These are phyloP conservation scores for Fusarium palustre DNA, from an alignment of 2,329 filamentous ascomycete genomes.

Conservation along the genomic window DNA sequence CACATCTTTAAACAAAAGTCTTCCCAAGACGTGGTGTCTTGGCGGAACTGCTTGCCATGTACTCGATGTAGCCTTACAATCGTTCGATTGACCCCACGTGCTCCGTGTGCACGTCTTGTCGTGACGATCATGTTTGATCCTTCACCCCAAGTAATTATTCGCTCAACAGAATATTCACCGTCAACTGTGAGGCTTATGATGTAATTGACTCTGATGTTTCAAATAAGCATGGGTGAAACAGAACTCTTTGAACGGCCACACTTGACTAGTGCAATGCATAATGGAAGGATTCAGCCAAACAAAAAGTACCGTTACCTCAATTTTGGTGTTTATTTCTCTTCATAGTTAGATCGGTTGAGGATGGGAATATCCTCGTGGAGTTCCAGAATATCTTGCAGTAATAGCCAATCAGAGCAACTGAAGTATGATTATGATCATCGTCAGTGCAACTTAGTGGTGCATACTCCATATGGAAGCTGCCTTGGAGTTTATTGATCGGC, in stretches of 20 bases:
- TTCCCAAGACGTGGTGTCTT: not conserved
- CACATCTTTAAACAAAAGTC: accelerated
- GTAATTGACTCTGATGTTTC: slow-evolving; percentile 17
- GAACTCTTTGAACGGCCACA: not conserved
- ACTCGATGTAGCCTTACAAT: not conserved
- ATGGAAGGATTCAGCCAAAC: slow-evolving; percentile 2
- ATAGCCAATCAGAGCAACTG: not conserved
- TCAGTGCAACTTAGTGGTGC: not conserved
- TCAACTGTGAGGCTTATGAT: not conserved
- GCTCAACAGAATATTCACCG: not conserved
- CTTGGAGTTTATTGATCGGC: not conserved
- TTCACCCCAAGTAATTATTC: not conserved
- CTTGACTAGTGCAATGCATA: not conserved
- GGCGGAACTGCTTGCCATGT: not conserved
- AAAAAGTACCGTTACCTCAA: not conserved
- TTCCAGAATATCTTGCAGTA: not conserved
- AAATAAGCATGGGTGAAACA: not conserved
- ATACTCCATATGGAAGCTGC: not conserved
- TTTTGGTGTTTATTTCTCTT: not conserved
- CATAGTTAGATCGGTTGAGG: not conserved
- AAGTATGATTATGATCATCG: slow-evolving; percentile 12
- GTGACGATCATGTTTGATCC: slow-evolving; percentile 23
- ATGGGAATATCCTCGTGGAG: not conserved
- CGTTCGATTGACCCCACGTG: slow-evolving; percentile 21
- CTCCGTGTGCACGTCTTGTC: not conserved